Percentiles rank a stretch among this genome's conserved stretches.
Evolutionary conservation across 1,139 yeast genomes (phyloP).

Genomic region (Hanseniaspora sp.): DNA sequence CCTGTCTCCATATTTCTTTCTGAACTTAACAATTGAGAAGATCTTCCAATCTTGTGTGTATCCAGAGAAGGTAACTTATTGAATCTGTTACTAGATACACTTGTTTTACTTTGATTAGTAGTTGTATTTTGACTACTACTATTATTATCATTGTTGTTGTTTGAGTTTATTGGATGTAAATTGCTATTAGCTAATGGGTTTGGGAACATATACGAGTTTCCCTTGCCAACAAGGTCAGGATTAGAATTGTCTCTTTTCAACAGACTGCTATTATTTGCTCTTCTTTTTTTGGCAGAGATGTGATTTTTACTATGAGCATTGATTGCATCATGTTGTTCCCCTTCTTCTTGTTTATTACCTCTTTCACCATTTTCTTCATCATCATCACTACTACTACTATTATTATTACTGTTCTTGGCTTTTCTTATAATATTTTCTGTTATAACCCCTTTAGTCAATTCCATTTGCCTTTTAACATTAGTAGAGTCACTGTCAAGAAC

Average conservation of each 20-base stretch:
- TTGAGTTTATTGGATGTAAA: not conserved
- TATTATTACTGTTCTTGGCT: not conserved
- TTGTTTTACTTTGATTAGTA: not conserved
- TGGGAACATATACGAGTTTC: constrained; percentile 5
- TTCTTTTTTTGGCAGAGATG: constrained; percentile 1
- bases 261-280: constrained; percentile 10
- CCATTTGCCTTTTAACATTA: constrained; percentile 19
- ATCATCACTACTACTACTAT: constrained; percentile 21
- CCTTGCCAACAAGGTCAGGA: constrained; percentile 14
- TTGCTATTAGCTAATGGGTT: constrained; percentile 1
- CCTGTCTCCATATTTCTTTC: not conserved
- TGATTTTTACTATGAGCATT: constrained; percentile 1
- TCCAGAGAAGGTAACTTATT: constrained; percentile 5
- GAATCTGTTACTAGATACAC: not conserved
- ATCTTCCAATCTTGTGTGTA: not conserved
- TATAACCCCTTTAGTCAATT: constrained; percentile 15
- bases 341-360: constrained; percentile 23
- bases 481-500: constrained; percentile 2
- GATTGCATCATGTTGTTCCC: constrained; percentile 11
- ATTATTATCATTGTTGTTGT: not conserved
- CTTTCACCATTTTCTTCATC: constrained; percentile 22
- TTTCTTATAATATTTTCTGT: not conserved
- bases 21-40: not conserved
- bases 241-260: constrained; percentile 9
- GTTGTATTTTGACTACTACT: not conserved